Conservation (phyloP, 148 eudicot genomes). For the Selenicereus undatus region DNA sequence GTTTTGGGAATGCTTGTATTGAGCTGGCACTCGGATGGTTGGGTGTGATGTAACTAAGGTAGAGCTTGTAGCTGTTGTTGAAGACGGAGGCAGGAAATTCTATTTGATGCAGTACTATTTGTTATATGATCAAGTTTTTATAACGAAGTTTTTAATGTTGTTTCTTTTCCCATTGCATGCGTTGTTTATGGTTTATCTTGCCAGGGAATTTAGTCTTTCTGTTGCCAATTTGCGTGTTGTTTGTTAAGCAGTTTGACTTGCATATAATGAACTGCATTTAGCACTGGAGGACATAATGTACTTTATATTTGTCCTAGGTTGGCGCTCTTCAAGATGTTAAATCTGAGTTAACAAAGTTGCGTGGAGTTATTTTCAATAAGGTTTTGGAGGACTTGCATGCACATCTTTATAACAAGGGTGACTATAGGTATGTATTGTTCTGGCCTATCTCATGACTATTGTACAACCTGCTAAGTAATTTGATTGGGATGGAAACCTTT, state of each 20-base stretch:
- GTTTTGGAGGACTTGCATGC: constrained; percentile 94
- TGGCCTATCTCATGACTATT: constrained; percentile 1
- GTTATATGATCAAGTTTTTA: background rate
- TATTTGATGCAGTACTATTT: background rate
- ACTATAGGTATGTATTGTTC: constrained; percentile 54
- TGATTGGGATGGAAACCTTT: background rate
- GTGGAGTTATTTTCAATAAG: constrained; percentile 83
- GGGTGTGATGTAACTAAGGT: background rate
- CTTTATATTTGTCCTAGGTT: constrained; percentile 47
- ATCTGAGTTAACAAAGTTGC: constrained; percentile 83
- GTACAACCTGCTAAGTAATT: background rate
- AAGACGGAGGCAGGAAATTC: background rate
- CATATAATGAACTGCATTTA: constrained; percentile 1
- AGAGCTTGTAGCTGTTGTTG: background rate
- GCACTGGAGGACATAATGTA: constrained; percentile 1
- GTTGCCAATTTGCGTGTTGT: background rate
- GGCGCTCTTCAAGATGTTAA: constrained; percentile 98
- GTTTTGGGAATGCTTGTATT: background rate
- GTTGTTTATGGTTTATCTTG: background rate
- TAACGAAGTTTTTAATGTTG: no score
- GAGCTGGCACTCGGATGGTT: background rate
- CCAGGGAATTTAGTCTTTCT: background rate
- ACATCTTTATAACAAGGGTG: constrained; percentile 95
- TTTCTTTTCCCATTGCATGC: background rate
- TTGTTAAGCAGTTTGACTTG: background rate